Evolutionary conservation across 1,139 yeast species (phyloP).

Genomic region (Zygosaccharomyces sapae): DNA sequence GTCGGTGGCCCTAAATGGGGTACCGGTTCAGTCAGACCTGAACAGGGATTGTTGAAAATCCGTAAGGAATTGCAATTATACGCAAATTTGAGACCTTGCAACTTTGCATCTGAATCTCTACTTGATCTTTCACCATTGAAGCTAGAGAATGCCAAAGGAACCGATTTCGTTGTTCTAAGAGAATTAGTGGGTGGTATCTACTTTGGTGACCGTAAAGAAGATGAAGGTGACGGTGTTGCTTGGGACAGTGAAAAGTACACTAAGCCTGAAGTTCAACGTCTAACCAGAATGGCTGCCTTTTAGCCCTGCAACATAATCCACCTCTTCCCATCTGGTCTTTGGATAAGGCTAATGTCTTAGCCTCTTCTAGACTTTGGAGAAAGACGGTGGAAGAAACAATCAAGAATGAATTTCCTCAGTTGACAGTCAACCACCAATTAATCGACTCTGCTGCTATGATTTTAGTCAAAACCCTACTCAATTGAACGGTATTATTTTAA

Average conservation of each 20-base stretch:
- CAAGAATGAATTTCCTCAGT: constrained; percentile 80
- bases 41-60: constrained; percentile 89
- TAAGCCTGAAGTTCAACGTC: constrained; percentile 86
- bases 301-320: constrained; percentile 89
- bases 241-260: constrained; percentile 92
- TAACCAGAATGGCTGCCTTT: constrained; percentile 97
- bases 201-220: constrained; percentile 93
- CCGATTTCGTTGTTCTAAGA: constrained; percentile 87
- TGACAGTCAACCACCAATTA: constrained; percentile 86
- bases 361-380: constrained; percentile 95
- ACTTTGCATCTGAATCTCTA: constrained; percentile 82
- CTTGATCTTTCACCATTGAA: constrained; percentile 84
- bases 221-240: constrained; percentile 78
- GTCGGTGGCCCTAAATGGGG: constrained; percentile 99
- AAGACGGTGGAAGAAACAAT: constrained; percentile 83
- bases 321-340: constrained; percentile 93
- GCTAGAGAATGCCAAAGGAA: constrained; percentile 78
- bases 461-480: constrained; percentile 83
- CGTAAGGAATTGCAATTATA: constrained; percentile 90
- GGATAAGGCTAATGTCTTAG: constrained; percentile 96
- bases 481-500: constrained; percentile 85
- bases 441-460: constrained; percentile 99
- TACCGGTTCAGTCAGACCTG: constrained; percentile 90
- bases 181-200: constrained; percentile 97
- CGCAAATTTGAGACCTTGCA: constrained; percentile 95